phyloP scores from a whole-genome alignment of 208 protist species.

The Wallacemonas rigidus region DNA sequence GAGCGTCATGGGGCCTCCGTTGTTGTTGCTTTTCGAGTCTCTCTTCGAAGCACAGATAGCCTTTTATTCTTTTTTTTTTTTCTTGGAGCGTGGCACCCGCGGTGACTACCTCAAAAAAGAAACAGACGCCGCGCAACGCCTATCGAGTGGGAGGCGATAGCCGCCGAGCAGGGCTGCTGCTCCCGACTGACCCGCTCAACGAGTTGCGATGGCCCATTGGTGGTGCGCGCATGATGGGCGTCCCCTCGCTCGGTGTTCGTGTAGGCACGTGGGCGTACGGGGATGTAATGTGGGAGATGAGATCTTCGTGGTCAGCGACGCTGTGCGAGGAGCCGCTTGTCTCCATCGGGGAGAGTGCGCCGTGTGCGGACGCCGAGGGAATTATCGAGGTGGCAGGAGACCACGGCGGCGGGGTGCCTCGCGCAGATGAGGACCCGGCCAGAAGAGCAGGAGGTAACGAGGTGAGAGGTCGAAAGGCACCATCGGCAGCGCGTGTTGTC shows the following conservation, averaged over 20 bases:
- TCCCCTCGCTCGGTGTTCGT: neutral
- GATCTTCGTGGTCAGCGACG: neutral
- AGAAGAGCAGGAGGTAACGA: neutral
- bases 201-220: neutral
- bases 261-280: neutral
- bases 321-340: conserved; percentile 3
- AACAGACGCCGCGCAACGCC: neutral
- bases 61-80: too few relatives aligned
- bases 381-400: neutral
- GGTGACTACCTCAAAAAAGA: neutral
- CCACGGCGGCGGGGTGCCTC: too few relatives aligned
- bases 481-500: neutral
- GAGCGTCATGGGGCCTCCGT: neutral
- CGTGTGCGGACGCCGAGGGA: neutral
- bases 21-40: too few relatives aligned
- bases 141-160: neutral
- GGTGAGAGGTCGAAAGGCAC: neutral
- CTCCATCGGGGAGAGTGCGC: neutral
- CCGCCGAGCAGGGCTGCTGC: neutral
- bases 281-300: neutral
- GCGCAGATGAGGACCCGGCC: too few relatives aligned
- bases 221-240: conserved; percentile 7
- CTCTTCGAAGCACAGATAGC: too few relatives aligned
- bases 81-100: too few relatives aligned
- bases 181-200: too few relatives aligned